phyloP scores from a whole-genome alignment of 805 yeast genomes.

The Wickerhamomyces kurtzmanii region DNA sequence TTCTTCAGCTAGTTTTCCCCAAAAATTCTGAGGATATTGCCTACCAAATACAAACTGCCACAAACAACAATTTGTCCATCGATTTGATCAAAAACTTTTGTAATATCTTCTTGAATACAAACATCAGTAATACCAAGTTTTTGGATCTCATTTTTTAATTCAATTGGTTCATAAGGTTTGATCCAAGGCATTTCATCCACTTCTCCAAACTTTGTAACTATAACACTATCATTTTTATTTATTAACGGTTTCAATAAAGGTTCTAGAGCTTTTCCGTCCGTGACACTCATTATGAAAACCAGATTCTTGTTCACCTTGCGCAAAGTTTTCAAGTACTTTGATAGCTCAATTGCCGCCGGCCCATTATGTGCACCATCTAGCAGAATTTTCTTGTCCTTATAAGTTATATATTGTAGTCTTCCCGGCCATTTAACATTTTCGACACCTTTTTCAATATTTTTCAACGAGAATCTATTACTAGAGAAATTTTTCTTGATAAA shows the following conservation, averaged over 20 bases:
- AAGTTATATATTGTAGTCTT: conserved; percentile 48
- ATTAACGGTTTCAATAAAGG: conserved; percentile 43
- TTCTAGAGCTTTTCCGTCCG: conserved; percentile 57
- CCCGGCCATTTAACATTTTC: conserved; percentile 73
- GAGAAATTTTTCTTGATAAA: conserved; percentile 15
- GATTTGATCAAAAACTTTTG: conserved; percentile 13
- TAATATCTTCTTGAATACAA: conserved; percentile 13
- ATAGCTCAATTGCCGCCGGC: conserved; percentile 71
- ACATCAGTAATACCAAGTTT: conserved; percentile 21
- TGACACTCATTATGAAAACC: conserved; percentile 63
- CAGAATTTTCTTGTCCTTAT: conserved; percentile 24
- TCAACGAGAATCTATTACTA: conserved; percentile 19
- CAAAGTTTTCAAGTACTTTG: conserved; percentile 32
- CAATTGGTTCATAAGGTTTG: conserved; percentile 27
- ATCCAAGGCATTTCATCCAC: conserved; percentile 98
- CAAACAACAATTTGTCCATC: conserved; percentile 36
- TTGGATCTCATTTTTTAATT: conserved; percentile 11
- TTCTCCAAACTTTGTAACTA: conserved; percentile 51
- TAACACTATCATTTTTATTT: conserved; percentile 39
- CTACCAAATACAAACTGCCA: conserved; percentile 63
- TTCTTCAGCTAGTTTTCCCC: no score
- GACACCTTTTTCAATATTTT: conserved; percentile 41
- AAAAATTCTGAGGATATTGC: conserved; percentile 37
- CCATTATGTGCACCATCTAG: conserved; percentile 93
- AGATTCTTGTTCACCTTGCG: conserved; percentile 9